A percentile compares a stretch with the other conserved stretches of the same genome.
These are phyloP conservation scores for Eryngium alpinum DNA, from an alignment of 140 eudicot species.

Conservation along the genomic window DNA sequence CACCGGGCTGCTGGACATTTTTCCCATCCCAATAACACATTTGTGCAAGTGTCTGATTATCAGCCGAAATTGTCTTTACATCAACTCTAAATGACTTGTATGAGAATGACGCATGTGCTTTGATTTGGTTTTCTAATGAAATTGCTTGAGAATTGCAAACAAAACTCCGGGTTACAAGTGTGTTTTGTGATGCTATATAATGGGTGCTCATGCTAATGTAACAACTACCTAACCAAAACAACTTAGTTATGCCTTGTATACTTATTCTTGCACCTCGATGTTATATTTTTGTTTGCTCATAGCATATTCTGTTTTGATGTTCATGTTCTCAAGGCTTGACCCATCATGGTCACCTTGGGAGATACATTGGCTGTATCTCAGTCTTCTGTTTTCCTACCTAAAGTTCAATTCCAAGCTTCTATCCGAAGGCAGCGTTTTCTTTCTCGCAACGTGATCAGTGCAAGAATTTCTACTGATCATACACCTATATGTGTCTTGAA, in stretches of 20 bases:
- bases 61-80: no score
- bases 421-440: constrained; percentile 24
- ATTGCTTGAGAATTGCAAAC: neutral
- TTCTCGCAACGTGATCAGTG: constrained; percentile 21
- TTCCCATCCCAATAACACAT: neutral
- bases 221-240: neutral
- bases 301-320: constrained; percentile 1
- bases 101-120: neutral
- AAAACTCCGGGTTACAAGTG: neutral
- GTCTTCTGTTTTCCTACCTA: constrained; percentile 43
- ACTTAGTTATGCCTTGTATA: neutral
- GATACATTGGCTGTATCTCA: constrained; percentile 46
- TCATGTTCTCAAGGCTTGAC: constrained; percentile 36
- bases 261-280: neutral
- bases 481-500: constrained; percentile 18
- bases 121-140: neutral
- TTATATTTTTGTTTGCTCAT: neutral
- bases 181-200: neutral
- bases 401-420: constrained; percentile 22
- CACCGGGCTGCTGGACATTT: neutral
- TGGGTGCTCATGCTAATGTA: no score
- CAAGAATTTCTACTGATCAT: constrained; percentile 20
- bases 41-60: no score
- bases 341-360: constrained; percentile 53
- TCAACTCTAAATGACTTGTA: no score